phyloP scores from a whole-genome alignment of 1,284 basidiomycete species.

The Malassezia sympodialis region DNA sequence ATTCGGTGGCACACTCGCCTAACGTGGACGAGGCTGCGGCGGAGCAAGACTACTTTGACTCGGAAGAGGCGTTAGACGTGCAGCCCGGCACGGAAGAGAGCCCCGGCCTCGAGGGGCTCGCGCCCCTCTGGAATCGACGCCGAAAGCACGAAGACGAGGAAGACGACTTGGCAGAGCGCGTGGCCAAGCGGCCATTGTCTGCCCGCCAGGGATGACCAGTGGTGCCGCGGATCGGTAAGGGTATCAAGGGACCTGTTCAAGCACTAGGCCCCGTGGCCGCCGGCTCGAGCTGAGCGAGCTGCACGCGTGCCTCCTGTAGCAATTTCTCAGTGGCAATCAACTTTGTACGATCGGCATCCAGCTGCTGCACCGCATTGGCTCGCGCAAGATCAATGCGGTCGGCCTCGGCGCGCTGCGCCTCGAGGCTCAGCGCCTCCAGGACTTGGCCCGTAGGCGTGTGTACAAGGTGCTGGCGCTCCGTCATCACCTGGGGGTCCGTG shows the following conservation, averaged over 20 bases:
- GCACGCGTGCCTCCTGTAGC: slow-evolving; percentile 26
- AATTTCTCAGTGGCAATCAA: slow-evolving; percentile 44
- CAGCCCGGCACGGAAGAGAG: slow-evolving; percentile 20
- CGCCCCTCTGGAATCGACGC: slow-evolving; percentile 1
- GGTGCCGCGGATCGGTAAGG: not conserved
- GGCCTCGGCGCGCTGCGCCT: slow-evolving; percentile 74
- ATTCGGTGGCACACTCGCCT: slow-evolving; percentile 18
- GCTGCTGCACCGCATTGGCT: slow-evolving; percentile 54
- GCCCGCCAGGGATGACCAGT: not conserved
- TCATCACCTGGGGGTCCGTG: slow-evolving; percentile 22
- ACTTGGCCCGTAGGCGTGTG: slow-evolving; percentile 40
- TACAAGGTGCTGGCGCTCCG: slow-evolving; percentile 32
- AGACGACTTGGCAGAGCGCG: slow-evolving; percentile 3
- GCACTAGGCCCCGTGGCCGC: not conserved
- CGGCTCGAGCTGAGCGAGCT: slow-evolving; percentile 10
- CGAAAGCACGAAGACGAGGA: slow-evolving; percentile 8
- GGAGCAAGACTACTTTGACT: slow-evolving; percentile 78
- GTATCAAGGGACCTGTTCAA: not conserved
- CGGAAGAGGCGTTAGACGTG: slow-evolving; percentile 52
- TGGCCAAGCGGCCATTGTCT: slow-evolving; percentile 7
- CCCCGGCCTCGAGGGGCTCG: slow-evolving; percentile 19
- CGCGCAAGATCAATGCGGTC: slow-evolving; percentile 69
- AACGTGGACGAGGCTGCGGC: slow-evolving; percentile 58
- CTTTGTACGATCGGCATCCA: slow-evolving; percentile 40
- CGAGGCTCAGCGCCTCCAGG: slow-evolving; percentile 56